Evolutionary conservation across 2,329 filamentous ascomycete genomes (phyloP).

Genomic region (Paecilomyces variotii): DNA sequence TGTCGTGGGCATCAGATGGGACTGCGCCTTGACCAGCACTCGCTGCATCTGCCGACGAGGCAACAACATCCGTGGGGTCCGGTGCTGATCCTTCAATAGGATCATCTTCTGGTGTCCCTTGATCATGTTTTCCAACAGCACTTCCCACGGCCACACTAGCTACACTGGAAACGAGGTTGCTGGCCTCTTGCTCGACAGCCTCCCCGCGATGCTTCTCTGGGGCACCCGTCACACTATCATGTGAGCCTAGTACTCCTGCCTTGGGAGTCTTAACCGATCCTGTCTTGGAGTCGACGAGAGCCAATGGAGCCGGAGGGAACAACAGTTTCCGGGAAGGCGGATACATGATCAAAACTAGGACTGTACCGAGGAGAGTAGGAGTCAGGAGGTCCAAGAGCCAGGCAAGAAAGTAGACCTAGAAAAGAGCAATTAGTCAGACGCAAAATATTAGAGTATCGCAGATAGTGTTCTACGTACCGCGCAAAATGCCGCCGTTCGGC

Average conservation of each 20-base stretch:
- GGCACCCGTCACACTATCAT: conserved; percentile 70
- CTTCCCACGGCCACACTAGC: conserved; percentile 65
- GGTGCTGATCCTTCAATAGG: conserved; percentile 48
- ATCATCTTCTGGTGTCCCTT: conserved; percentile 50
- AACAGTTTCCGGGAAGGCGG: conserved; percentile 54
- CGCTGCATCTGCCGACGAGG: conserved; percentile 47
- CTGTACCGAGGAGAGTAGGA: conserved; percentile 50
- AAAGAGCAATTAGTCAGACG: neutral
- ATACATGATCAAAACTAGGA: conserved; percentile 60
- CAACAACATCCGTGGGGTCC: conserved; percentile 52
- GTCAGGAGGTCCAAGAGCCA: conserved; percentile 67
- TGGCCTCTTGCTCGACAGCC: conserved; percentile 74
- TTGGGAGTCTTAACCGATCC: conserved; percentile 71
- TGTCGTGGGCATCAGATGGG: conserved; percentile 52
- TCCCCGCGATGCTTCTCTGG: conserved; percentile 78
- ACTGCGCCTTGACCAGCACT: conserved; percentile 45
- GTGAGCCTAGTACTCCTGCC: conserved; percentile 65
- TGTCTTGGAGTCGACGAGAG: conserved; percentile 60
- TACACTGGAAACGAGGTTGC: conserved; percentile 69
- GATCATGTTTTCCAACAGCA: conserved; percentile 68
- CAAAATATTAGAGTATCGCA: neutral
- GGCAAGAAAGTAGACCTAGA: conserved; percentile 49
- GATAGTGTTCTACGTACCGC: conserved; percentile 29
- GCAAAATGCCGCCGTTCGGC: conserved; percentile 60
- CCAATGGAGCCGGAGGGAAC: conserved; percentile 71